A percentile compares a stretch with the other conserved stretches of the same genome.
These are phyloP conservation scores for Claviceps purpurea DNA, from an alignment of 2,329 filamentous ascomycete genomes.

Conservation along the genomic window DNA sequence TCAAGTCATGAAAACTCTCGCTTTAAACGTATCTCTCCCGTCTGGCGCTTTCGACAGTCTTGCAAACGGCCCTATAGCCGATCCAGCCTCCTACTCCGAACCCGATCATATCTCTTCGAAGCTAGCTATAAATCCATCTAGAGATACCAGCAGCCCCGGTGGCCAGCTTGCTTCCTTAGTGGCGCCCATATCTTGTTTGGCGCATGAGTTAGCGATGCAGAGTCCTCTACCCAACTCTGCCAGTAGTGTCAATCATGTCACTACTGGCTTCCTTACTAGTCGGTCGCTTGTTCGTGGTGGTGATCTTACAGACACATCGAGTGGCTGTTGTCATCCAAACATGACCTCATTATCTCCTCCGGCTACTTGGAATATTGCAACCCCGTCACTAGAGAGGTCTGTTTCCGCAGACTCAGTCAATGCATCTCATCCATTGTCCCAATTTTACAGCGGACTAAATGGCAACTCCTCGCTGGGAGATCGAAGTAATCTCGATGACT, in stretches of 20 bases:
- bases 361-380: slow-evolving; percentile 2
- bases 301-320: background rate
- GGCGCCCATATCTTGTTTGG: background rate
- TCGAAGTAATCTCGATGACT: slow-evolving; percentile 39
- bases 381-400: slow-evolving; percentile 15
- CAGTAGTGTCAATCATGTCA: background rate
- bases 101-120: slow-evolving; percentile 1
- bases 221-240: background rate
- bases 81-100: slow-evolving; percentile 3
- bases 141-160: background rate
- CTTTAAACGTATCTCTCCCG: slow-evolving; percentile 29
- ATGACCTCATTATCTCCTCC: slow-evolving; percentile 6
- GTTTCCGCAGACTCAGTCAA: slow-evolving; percentile 18
- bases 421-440: slow-evolving; percentile 17
- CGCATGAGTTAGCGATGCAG: background rate
- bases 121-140: background rate
- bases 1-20: slow-evolving; percentile 25
- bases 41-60: slow-evolving; percentile 21
- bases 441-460: slow-evolving; percentile 30
- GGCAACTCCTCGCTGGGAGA: slow-evolving; percentile 18
- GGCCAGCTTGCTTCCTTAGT: background rate
- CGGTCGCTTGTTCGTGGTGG: background rate
- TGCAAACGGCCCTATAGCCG: slow-evolving; percentile 11
- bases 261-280: background rate
- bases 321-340: slow-evolving; percentile 1